These are phyloP conservation scores for Salix suchowensis DNA, from an alignment of 345 rosid species.

Conservation along the genomic window DNA sequence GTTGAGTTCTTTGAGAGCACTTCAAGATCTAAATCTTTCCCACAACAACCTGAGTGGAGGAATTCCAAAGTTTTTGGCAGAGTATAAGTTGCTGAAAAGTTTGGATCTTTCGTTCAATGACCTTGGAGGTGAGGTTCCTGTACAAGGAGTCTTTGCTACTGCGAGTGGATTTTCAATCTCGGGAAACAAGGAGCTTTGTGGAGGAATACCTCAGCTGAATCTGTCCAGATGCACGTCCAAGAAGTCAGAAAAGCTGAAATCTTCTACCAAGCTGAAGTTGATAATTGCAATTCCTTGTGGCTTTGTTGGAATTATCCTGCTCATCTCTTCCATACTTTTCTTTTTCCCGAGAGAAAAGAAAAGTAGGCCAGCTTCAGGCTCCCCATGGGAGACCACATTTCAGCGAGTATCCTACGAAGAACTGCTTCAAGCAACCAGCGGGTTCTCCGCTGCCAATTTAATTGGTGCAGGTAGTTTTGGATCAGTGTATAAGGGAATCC, in stretches of 20 bases:
- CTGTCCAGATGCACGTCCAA: not conserved
- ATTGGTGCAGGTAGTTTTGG: slow-evolving; percentile 10
- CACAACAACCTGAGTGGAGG: slow-evolving; percentile 11
- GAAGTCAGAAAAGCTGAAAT: not conserved
- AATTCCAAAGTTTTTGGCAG: not conserved
- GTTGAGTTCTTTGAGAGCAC: not conserved
- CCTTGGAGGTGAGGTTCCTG: slow-evolving; percentile 8
- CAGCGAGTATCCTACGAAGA: not conserved
- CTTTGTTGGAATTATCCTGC: not conserved
- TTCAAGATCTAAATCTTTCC: slow-evolving; percentile 6
- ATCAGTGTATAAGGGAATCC: not conserved
- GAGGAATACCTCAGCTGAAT: slow-evolving; percentile 1
- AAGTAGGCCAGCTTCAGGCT: not conserved
- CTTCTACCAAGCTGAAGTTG: not conserved
- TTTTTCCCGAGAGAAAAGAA: not conserved
- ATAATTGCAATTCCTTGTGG: not conserved
- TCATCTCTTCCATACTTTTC: not conserved
- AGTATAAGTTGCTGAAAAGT: not conserved
- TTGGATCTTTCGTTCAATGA: slow-evolving; percentile 7
- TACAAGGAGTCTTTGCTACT: slow-evolving; percentile 2
- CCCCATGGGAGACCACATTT: not conserved
- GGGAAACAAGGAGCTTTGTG: slow-evolving; percentile 9
- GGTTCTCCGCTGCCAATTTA: not conserved
- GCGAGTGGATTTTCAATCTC: not conserved
- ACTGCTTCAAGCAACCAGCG: not conserved